Base-by-base conservation (phyloP, 2,329 filamentous ascomycete genomes). In the Clonostachys solani region DNA sequence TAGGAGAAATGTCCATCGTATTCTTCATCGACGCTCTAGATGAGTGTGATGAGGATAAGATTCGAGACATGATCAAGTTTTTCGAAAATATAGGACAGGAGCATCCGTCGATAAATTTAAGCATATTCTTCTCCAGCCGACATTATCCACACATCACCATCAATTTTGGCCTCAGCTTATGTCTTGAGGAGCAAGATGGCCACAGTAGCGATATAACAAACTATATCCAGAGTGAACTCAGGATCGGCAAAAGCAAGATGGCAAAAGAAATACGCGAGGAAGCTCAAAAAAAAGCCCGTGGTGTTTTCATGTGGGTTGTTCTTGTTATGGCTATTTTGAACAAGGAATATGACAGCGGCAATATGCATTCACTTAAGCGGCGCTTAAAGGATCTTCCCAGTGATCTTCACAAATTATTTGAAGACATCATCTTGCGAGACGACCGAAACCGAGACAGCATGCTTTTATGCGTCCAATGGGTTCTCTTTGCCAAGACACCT, bases 371-470 rank as follows among this genome's bases (percentile, higher is more conserved):
- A 13, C 15, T 18, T 38, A n/a, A 5, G 17, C 6, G 3, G 17
- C 17, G 15, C 15, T 12, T 38, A 12, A 7, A 38, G 36, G 15
- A n/a, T n/a, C 64, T 73, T 2, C 72, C 71, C 0, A 42, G n/a
- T 3, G 62, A 62, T 5, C 59, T 83, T 1, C 56, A 67, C 44
- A 60, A 73, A 0, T 55, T 83, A 0, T 82, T 84, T 52, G 63
- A 62, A 15, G 58, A 74, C 38, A 76, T 82, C 2, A 47, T 82
- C 6, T 66, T 50, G 4, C 66, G 74, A 33, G 77, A 84, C 50
- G 35, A 12, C 10, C 15, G 36, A 8, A 38, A 38, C 36, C 36
- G 15, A 1, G 12, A 51, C 2, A 47, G 66, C 0, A 52, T 81
- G 2, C 48, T 67, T 0, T 53, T 75, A 4, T 78, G 70, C 42